A percentile compares a stretch with the other conserved stretches of the same genome.
Evolutionary conservation across 768 basidiomycete species (phyloP).

Genomic region (Tubosaeta brunneosetosa): DNA sequence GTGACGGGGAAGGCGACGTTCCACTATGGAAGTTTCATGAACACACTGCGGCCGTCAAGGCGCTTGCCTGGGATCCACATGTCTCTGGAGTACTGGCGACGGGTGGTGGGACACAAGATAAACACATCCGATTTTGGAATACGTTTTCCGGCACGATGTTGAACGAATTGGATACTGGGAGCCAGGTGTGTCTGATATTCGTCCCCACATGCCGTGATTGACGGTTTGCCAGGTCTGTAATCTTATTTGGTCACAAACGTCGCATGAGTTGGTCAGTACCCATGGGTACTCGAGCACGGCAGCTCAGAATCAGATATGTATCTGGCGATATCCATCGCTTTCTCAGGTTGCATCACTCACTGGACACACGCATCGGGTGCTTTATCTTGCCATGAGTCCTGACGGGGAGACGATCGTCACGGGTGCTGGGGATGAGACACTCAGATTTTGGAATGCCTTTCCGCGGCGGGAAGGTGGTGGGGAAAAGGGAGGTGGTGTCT

Average conservation of each 20-base stretch:
- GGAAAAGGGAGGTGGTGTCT: slow-evolving; percentile 34
- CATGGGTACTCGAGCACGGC: slow-evolving; percentile 94
- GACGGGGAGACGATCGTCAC: slow-evolving; percentile 98
- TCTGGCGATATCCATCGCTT: slow-evolving; percentile 91
- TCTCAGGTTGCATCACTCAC: slow-evolving; percentile 93
- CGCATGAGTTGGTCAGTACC: slow-evolving; percentile 96
- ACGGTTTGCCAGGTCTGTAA: slow-evolving; percentile 78
- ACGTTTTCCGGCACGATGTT: slow-evolving; percentile 80
- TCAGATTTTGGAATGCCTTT: slow-evolving; percentile 97
- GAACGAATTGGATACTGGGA: slow-evolving; percentile 88
- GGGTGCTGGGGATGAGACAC: slow-evolving; percentile 94
- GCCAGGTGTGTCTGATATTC: slow-evolving; percentile 56
- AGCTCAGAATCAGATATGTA: slow-evolving; percentile 93
- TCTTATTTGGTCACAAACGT: slow-evolving; percentile 92
- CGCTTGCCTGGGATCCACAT: slow-evolving; percentile 98
- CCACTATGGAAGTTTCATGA: slow-evolving; percentile 96
- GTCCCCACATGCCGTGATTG: background rate
- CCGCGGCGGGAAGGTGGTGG: slow-evolving; percentile 57
- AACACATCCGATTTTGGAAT: slow-evolving; percentile 98
- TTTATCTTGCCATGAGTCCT: slow-evolving; percentile 96
- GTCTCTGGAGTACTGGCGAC: slow-evolving; percentile 85
- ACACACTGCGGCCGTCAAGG: slow-evolving; percentile 95
- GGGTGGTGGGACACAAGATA: slow-evolving; percentile 98
- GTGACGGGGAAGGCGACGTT: slow-evolving; percentile 40
- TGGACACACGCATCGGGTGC: slow-evolving; percentile 91